Base-by-base conservation (phyloP, 345 rosid genomes). In the Dipteronia sinensis region DNA sequence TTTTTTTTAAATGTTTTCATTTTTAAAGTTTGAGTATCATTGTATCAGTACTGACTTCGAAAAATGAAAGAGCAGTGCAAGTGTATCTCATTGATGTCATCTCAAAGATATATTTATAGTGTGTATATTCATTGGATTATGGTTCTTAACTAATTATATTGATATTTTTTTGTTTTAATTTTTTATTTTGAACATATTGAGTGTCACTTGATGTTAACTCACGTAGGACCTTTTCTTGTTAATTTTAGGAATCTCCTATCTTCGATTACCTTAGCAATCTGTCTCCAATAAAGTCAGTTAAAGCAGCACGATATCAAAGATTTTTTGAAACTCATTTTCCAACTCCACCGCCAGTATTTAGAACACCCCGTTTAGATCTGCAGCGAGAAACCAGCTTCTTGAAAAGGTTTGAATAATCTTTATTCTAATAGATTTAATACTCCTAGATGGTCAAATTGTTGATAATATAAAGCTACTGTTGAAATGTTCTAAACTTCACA, bases 221-320 rank as follows among this genome's bases (percentile, higher is more conserved):
- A 10, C 4, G 1, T 25, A 31, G 59, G 29, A n/a, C 70, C 38
- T 46, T 31, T 6, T 20, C 10, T 6, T 59, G 22, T 22, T 12
- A 16, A 34, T 56, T 77, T 49, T 73, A 85, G 88, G 88, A 76
- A 63, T 87, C 85, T 31, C 82, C 85, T 16, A 34, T 82, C 20
- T 71, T 42, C 27, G 29, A 40, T 63, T 81, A 27, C 64, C 56
- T 82, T 23, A 47, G 29, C 38, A 77, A 80, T 71, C 84, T 83
- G 1, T 81, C 88, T 23, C 88, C 87, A 0, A 76, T 85, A 34
- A 68, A 61, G 71, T 77, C 79, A 2, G 80, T 20, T 23, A 83
- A 79, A 72, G 77, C 80, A 65, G 51, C 61, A 6, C 19, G 22
- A 29, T 74, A 59, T 67, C 82, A 64, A 23, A 76, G 83, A 74